These are phyloP conservation scores for Thecaphora frezii DNA, from an alignment of 1,284 basidiomycete species.

Conservation along the genomic window DNA sequence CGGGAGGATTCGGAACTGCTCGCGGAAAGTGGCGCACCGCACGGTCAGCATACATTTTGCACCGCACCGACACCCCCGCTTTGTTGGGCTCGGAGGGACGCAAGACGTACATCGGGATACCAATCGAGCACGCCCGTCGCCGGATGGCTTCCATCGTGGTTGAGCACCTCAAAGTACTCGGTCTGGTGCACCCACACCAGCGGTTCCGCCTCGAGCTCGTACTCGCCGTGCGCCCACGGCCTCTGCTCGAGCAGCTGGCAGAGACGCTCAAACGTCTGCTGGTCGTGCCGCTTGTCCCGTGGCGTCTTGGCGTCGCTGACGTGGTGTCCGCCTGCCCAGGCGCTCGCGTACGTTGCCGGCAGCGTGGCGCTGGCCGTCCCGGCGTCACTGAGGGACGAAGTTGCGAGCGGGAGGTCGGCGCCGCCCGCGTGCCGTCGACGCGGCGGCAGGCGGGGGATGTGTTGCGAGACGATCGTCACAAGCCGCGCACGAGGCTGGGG, in stretches of 20 bases:
- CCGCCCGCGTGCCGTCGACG: conserved; percentile 12
- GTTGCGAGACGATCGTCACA: conserved; percentile 26
- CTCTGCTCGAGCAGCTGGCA: conserved; percentile 12
- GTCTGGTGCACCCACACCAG: conserved; percentile 48
- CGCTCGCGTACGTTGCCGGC: conserved; percentile 31
- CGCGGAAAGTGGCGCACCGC: no score
- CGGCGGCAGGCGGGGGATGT: conserved; percentile 10
- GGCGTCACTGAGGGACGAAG: conserved; percentile 6
- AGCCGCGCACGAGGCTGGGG: background rate
- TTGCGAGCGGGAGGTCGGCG: conserved; percentile 14
- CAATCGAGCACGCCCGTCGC: conserved; percentile 34
- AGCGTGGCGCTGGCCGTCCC: conserved; percentile 1
- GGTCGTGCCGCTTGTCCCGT: conserved; percentile 26
- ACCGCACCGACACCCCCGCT: no score
- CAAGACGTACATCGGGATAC: conserved; percentile 41
- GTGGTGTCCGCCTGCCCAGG: conserved; percentile 39
- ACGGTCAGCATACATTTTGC: no score
- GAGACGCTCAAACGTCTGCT: conserved; percentile 30
- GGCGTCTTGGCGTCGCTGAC: conserved; percentile 33
- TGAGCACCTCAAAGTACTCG: conserved; percentile 24
- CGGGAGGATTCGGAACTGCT: conserved; percentile 21
- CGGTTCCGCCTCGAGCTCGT: conserved; percentile 8
- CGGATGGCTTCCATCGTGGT: background rate
- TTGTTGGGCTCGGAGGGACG: no score
- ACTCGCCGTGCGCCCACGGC: conserved; percentile 6